Evolutionary conservation across 164 flowering plant genomes (phyloP).

Genomic region (Akebia trifoliata): DNA sequence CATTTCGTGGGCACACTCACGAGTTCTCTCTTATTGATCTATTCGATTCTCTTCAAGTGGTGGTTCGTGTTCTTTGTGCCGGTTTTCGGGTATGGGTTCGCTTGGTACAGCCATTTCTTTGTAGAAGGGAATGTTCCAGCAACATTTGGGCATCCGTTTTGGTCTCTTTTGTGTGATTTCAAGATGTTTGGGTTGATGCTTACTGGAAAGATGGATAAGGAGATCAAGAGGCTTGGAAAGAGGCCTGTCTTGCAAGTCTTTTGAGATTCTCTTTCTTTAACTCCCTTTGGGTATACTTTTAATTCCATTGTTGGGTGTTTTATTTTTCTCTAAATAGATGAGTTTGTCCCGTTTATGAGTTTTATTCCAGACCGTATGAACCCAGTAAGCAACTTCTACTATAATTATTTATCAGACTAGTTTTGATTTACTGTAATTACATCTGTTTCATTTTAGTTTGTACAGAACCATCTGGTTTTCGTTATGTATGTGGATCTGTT

Average conservation of each 20-base stretch:
- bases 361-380: too few species aligned
- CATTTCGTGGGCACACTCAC: slow-evolving; percentile 73
- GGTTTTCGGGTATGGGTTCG: slow-evolving; percentile 67
- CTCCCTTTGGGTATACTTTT: too few species aligned
- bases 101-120: slow-evolving; percentile 95
- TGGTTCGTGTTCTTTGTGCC: slow-evolving; percentile 63
- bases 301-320: too few species aligned
- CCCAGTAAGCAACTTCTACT: too few species aligned
- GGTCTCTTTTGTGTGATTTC: slow-evolving; percentile 82
- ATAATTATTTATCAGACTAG: too few species aligned
- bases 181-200: slow-evolving; percentile 96
- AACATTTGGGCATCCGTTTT: slow-evolving; percentile 80
- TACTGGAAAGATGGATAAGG: slow-evolving; percentile 86
- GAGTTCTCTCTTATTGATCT: slow-evolving; percentile 36
- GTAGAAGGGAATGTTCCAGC: slow-evolving; percentile 83
- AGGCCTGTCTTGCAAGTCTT: slow-evolving; percentile 57
- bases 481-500: too few species aligned
- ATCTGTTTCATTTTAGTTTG: too few species aligned
- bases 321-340: too few species aligned
- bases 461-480: too few species aligned
- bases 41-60: slow-evolving; percentile 57
- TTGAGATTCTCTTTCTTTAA: not conserved
- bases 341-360: too few species aligned
- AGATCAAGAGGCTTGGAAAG: slow-evolving; percentile 90
- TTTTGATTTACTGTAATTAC: too few species aligned